Evolutionary conservation across 768 basidiomycete species (phyloP), one percentile per base, ranked within the genome.

Genomic region (Sporobolomyces pararoseus): DNA sequence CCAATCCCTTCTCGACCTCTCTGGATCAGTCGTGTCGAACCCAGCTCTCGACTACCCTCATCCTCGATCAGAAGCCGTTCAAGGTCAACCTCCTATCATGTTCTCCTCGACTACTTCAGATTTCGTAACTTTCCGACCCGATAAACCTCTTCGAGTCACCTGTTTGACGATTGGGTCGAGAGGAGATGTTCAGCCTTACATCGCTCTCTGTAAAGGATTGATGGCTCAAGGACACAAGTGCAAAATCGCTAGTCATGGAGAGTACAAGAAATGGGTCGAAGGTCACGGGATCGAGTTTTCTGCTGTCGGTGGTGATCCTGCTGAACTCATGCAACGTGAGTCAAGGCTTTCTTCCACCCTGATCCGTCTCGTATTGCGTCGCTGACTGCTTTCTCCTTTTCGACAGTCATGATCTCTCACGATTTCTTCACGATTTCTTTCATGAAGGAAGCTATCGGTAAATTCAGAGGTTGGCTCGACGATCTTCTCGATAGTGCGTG

Each of bases 401-500:
- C 7, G 5, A n/a, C 57, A 69, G 91, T 99, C 72, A 98, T 94
- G 79, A 88, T 98, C 39, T 95, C 97, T 80, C 97, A 99, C 80
- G 96, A 96, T 70, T 96, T 88, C 66, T 99, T 97, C 78, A 96
- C 95, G 0, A 88, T 98, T 44, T 86, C 92, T 0, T 98, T 98
- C 80, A 81, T 97, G 79, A 93, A 88, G 79, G 96, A 99, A 78
- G 88, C 87, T 16, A 78, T 98, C 44, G 69, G 51, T 34, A 78
- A 95, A 89, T 98, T 98, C 82, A 89, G 96, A 61, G 93, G 92
- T 14, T 98, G 95, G 95, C 82, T 98, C 46, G 96, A 99, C 77
- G 96, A 99, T 78, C 84, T 99, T 12, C 85, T 99, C 53, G 88
- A 87, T 79, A 92, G 92, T 0, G 90, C 93, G 2, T 98, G 94